Evolutionary conservation across 2,329 filamentous ascomycete genomes (phyloP).

Genomic region (Sarocladium kiliense): DNA sequence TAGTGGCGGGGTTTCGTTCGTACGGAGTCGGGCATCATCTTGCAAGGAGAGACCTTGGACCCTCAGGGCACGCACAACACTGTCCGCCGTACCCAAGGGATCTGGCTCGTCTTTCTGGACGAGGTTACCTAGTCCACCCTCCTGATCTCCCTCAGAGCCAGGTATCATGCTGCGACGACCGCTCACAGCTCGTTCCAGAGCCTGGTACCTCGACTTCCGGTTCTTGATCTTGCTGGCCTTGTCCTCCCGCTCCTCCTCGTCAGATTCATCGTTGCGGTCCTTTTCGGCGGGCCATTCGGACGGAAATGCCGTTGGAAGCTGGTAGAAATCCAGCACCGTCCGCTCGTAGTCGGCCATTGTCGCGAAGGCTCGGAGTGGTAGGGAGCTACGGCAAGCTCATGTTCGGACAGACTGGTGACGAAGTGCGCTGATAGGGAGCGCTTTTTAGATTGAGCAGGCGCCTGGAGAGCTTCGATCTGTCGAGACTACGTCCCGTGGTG

Average conservation of each 20-base stretch:
- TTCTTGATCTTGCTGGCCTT: slow-evolving; percentile 42
- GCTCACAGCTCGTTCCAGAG: slow-evolving; percentile 71
- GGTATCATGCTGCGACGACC: slow-evolving; percentile 62
- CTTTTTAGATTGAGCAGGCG: neutral
- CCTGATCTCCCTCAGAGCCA: slow-evolving; percentile 57
- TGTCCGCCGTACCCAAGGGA: slow-evolving; percentile 81
- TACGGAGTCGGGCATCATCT: slow-evolving; percentile 74
- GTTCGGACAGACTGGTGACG: slow-evolving; percentile 6
- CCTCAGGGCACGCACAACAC: slow-evolving; percentile 76
- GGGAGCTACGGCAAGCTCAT: slow-evolving; percentile 10
- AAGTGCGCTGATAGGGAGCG: neutral
- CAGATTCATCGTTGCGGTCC: slow-evolving; percentile 62
- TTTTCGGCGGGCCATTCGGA: slow-evolving; percentile 83
- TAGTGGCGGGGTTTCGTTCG: slow-evolving; percentile 25
- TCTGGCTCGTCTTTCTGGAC: slow-evolving; percentile 91
- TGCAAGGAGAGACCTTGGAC: slow-evolving; percentile 75
- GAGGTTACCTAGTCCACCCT: slow-evolving; percentile 65
- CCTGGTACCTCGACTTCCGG: slow-evolving; percentile 77
- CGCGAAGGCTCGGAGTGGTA: slow-evolving; percentile 9
- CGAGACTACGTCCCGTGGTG: no score
- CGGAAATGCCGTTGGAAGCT: slow-evolving; percentile 72
- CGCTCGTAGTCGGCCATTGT: slow-evolving; percentile 67
- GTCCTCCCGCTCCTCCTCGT: slow-evolving; percentile 45
- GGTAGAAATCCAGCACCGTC: slow-evolving; percentile 83
- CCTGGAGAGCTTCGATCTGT: neutral